phyloP scores from a whole-genome alignment of 75 land plant species.

The Cupressus sempervirens region DNA sequence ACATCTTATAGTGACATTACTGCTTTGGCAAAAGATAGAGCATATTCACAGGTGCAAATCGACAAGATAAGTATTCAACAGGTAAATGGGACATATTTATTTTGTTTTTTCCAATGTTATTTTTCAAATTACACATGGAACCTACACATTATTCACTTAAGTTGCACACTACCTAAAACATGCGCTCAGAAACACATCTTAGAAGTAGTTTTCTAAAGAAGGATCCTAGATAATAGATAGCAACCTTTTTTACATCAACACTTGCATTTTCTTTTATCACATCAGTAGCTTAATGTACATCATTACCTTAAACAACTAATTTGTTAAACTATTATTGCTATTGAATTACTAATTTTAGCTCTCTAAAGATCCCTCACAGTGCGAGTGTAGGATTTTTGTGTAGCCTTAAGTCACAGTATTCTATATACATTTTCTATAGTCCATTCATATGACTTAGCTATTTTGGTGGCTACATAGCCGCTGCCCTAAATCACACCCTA shows the following conservation, averaged over 20 bases:
- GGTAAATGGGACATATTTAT: conserved; percentile 41
- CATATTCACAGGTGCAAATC: conserved; percentile 72
- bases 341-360: too few relatives aligned
- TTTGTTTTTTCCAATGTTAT: not conserved
- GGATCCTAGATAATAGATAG: not conserved
- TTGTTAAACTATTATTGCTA: too few relatives aligned
- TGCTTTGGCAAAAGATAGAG: conserved; percentile 86
- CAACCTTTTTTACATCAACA: not conserved
- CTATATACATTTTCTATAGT: too few relatives aligned
- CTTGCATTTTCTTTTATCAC: too few relatives aligned
- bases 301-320: too few relatives aligned
- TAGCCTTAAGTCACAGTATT: too few relatives aligned
- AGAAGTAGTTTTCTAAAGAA: not conserved
- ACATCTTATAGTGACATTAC: conserved; percentile 76
- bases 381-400: too few relatives aligned
- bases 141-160: not conserved
- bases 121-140: not conserved
- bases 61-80: conserved; percentile 74
- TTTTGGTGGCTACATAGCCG: too few relatives aligned
- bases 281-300: too few relatives aligned
- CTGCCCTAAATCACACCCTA: too few relatives aligned
- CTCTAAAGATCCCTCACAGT: too few relatives aligned
- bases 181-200: not conserved
- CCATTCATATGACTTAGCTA: too few relatives aligned
- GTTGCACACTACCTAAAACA: not conserved